Base-by-base conservation (phyloP, 495 filamentous ascomycete species). In the Penicillium waksmanii region DNA sequence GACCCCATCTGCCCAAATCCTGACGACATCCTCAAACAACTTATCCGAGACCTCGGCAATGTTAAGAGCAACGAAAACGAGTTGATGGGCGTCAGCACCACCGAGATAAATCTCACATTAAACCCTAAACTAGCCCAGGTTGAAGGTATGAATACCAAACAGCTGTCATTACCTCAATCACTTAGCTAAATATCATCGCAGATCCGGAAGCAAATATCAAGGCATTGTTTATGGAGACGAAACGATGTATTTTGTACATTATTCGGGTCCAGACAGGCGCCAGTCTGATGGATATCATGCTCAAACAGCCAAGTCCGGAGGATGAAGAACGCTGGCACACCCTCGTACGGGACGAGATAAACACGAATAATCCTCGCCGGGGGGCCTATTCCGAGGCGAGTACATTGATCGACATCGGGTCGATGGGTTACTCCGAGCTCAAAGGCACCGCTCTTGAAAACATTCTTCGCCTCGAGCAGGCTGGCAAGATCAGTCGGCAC, bases 201-300 rank as follows among this genome's bases (percentile, higher is more conserved):
- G 95, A 98, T 68, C 94, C 96, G 10, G 93, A 97, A 64, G 92
- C 90, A 4, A 90, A 95, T 48, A 77, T 95, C 44, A 97, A 97
- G 70, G 84, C 93, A 3, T 77, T 99, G 10, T 96, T 97, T 68
- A 97, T 96, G 86, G 95, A 98, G 75, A 97, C 96, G 3, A 99
- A 99, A 72, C 85, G 95, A 58, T 96, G 95, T 72, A 88, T 99
- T 56, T 81, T 99, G 55, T 99, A 98, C 73, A 96, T 99, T 70
- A 98, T 99, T 66, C 87, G 95, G 46, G 89, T 99, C 17, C 95
- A 99, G 73, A 89, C 89, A 4, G 95, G 95, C n/a, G 72, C 85
- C 40, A 96, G 94, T 66, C 80, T 99, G 38, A 88, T 97, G 81
- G 93, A 97, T 55, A 96, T 99, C 58, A 88, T 99, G 69, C 89